Conservation (phyloP, 805 yeast species). For the Metschnikowia dekortorum region DNA sequence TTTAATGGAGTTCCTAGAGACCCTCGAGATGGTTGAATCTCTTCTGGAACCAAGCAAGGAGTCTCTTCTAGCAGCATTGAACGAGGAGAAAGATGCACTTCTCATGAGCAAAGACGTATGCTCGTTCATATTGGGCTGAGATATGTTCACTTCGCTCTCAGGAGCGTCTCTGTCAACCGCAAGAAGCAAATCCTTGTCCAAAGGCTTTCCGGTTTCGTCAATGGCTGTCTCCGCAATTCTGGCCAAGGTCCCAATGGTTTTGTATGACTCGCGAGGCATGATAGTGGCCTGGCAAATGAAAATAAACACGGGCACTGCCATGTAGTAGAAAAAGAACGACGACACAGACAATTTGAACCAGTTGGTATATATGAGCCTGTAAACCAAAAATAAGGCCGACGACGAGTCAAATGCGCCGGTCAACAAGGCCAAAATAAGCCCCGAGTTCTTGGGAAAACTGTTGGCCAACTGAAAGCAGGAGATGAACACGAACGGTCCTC, state of each 20-base stretch:
- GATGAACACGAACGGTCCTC: slow-evolving; percentile 92
- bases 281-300: slow-evolving; percentile 65
- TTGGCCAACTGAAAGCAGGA: slow-evolving; percentile 88
- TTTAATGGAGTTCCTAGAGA: slow-evolving; percentile 40
- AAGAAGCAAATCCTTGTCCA: slow-evolving; percentile 42
- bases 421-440: slow-evolving; percentile 71
- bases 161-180: slow-evolving; percentile 34
- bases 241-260: slow-evolving; percentile 63
- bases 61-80: slow-evolving; percentile 22
- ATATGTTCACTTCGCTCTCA: slow-evolving; percentile 21
- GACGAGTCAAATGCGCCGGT: slow-evolving; percentile 96
- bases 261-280: slow-evolving; percentile 78
- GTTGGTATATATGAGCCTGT: slow-evolving; percentile 59
- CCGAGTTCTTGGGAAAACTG: slow-evolving; percentile 77
- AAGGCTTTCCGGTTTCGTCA: slow-evolving; percentile 62
- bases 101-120: slow-evolving; percentile 38
- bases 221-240: slow-evolving; percentile 69
- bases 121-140: slow-evolving; percentile 37
- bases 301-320: slow-evolving; percentile 76
- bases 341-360: slow-evolving; percentile 40
- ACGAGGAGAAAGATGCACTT: slow-evolving; percentile 24
- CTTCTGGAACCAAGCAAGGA: slow-evolving; percentile 23
- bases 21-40: slow-evolving; percentile 34
- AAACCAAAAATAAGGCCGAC: slow-evolving; percentile 77
- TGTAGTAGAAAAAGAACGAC: slow-evolving; percentile 61